Base-by-base conservation (phyloP, 2,329 filamentous ascomycete genomes). In the Chaetomiaceae sp. region DNA sequence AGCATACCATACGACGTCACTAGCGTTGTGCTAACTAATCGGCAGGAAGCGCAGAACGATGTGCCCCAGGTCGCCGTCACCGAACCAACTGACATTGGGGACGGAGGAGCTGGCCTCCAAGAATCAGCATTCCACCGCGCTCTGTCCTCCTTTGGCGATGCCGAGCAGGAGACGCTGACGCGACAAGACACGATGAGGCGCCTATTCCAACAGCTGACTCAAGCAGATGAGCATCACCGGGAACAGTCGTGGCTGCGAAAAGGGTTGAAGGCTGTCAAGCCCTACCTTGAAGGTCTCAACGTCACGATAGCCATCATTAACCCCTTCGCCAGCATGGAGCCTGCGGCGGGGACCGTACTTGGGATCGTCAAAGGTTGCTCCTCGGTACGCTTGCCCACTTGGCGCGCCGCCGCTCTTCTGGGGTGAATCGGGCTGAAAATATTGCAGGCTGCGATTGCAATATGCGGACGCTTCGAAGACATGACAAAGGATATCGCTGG, bases 171-270 rank as follows among this genome's bases (percentile, higher is more conserved):
- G n/a, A 39, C 18, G 24, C 12, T 39, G 24, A n/a, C 14, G 4
- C 2, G 19, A n/a, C 22, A 19, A 10, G 26, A 27, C 4, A 39
- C 37, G 15, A 8, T 39, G 6, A 27, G 15, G 26, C 12, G 15
- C 7, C 40, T 42, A n/a, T 45, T 45, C 26, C 27, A 45, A 26
- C 35, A 45, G 20, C n/a, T 39, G 15, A 18, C 24, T 14, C 34
- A 38, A 18, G 11, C n/a, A n/a, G 42, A 45, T 22, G 3, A 38
- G 2, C 6, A 2, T 11, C 42, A 45, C 19, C 18, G n/a, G 19
- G 20, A 45, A 8, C 9, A 34, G 5, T 45, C 42, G 10, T 6
- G 19, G 2, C 9, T 45, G 2, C 18, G 26, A n/a, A 38, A 18
- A 22, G 42, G 42, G 6, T 6, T 45, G 29, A 38, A 39, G 14